Evolutionary conservation across 345 rosid species (phyloP).

Genomic region (Hibiscus trionum): DNA sequence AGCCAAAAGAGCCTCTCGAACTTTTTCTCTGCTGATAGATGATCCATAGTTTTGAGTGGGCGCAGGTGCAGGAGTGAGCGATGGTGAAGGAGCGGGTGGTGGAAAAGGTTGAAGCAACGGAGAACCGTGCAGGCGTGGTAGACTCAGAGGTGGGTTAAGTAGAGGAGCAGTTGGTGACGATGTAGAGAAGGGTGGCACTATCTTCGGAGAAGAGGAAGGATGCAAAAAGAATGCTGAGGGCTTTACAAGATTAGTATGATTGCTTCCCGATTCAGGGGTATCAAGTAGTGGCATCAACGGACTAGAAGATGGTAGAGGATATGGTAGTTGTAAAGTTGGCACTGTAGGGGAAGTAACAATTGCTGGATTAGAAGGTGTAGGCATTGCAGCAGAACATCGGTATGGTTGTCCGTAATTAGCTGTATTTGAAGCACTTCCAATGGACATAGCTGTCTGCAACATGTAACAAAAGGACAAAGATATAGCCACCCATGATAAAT

Average conservation of each 20-base stretch:
- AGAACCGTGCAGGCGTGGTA: constrained; percentile 62
- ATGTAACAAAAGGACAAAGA: constrained; percentile 5
- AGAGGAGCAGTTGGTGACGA: constrained; percentile 50
- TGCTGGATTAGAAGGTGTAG: constrained; percentile 35
- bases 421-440: constrained; percentile 39
- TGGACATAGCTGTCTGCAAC: constrained; percentile 56
- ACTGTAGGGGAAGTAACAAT: constrained; percentile 25
- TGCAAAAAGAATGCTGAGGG: constrained; percentile 64
- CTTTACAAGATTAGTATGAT: constrained; percentile 53
- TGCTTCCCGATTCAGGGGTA: constrained; percentile 32
- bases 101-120: constrained; percentile 94
- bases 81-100: constrained; percentile 82
- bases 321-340: constrained; percentile 41
- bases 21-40: constrained; percentile 61
- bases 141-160: constrained; percentile 36
- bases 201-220: constrained; percentile 32
- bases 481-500: not conserved
- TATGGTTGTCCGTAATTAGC: constrained; percentile 37
- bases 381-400: constrained; percentile 34
- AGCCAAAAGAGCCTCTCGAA: constrained; percentile 58
- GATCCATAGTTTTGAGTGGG: constrained; percentile 9
- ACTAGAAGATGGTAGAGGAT: constrained; percentile 35
- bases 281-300: constrained; percentile 41
- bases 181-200: constrained; percentile 18
- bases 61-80: constrained; percentile 58